A percentile compares a stretch with the other conserved stretches of the same genome.
Evolutionary conservation across 257 asterid genomes (phyloP).

Genomic region (Capsicum chinense): DNA sequence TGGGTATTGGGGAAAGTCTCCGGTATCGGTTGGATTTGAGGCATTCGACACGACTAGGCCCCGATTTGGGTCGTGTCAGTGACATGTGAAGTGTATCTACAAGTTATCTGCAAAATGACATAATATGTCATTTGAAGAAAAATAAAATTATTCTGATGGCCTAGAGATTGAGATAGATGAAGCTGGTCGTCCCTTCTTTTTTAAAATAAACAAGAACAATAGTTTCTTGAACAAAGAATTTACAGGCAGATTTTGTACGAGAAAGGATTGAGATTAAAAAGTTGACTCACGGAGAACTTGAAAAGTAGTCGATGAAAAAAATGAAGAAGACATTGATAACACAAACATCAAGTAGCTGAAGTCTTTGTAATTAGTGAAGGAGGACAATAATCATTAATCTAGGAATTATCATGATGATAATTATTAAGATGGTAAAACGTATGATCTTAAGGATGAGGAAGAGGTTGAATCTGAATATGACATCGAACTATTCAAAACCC

Average conservation of each 20-base stretch:
- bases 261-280: constrained; percentile 59
- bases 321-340: constrained; percentile 40
- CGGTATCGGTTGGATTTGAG: no score
- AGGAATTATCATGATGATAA: constrained; percentile 34
- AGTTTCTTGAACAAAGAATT: constrained; percentile 88
- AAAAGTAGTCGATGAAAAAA: constrained; percentile 63
- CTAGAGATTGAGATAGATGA: constrained; percentile 59
- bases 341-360: constrained; percentile 39
- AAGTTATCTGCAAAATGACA: constrained; percentile 86
- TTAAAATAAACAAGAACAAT: constrained; percentile 61
- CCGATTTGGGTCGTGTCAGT: no score
- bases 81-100: constrained; percentile 58
- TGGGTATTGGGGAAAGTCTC: no score
- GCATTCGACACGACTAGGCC: no score
- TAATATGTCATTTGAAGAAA: constrained; percentile 63
- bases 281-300: constrained; percentile 41
- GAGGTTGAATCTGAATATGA: constrained; percentile 27
- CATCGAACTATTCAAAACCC: constrained; percentile 5
- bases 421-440: neutral
- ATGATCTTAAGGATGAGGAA: no score
- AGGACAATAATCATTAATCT: neutral
- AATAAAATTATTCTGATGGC: constrained; percentile 52
- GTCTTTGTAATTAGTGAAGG: no score
- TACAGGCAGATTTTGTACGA: constrained; percentile 91
- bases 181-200: constrained; percentile 63